Evolutionary conservation across 768 basidiomycete species (phyloP), one percentile per base, ranked within the genome.

Genomic region (Pisolithus microcarpus): DNA sequence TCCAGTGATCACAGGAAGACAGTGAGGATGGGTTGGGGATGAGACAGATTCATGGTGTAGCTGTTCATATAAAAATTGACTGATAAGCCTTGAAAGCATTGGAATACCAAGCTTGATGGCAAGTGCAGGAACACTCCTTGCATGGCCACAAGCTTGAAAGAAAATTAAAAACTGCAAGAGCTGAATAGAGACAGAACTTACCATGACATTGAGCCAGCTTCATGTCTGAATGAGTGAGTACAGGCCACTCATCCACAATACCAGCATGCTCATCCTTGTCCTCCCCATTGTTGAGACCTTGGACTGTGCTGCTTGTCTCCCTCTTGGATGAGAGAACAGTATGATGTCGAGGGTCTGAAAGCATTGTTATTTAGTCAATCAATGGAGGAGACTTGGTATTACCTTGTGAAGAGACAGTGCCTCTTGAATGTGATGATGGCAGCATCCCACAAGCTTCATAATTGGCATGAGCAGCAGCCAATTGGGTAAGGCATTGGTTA

Each of bases 371-470:
- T 24, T 24, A 24, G 23, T 24, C 23, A 24, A 24, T 24, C 23
- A 24, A 24, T 5, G 5, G 23, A 24, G 23, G 23, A 24, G 5
- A 24, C 23, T 24, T 5, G 5, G 23, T 24, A 24, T 24, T 24
- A 24, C 23, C 23, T 24, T 24, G 23, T 24, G 23, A 24, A 24
- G 23, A 24, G 23, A 24, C 23, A 24, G 23, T 3, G 23, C 5
- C 23, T 24, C 23, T 24, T 24, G 23, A 5, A 24, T 24, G 23
- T 5, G 5, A 24, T 5, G 5, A 24, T 24, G 23, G 23, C 23
- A 68, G 56, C 58, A 68, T 62, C 5, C 61, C 58, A 7, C 42
- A 38, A 2, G 43, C 21, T 15, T 45, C 34, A 34, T 68, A 62
- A 40, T 64, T 43, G 1, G 54, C 50, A 1, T 56, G 56, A 3